Conservation (phyloP, 1,139 yeast species). For the Yamadazyma sp. region DNA sequence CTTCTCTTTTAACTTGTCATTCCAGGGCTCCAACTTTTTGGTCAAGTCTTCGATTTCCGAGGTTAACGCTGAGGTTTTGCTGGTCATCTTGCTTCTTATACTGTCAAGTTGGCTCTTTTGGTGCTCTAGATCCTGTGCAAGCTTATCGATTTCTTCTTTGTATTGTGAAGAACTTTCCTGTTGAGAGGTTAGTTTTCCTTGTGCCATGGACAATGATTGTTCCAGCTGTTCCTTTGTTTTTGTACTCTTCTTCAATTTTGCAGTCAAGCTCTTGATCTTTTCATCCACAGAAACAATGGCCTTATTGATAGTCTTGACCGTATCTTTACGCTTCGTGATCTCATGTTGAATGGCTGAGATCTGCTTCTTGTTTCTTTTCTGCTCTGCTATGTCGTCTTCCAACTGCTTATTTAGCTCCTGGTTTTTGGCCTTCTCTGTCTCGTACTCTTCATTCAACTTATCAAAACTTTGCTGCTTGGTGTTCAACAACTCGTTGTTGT, state of each 20-base stretch:
- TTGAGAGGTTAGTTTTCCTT: conserved; percentile 47
- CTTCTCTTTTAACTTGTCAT: conserved; percentile 62
- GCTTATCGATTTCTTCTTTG: conserved; percentile 41
- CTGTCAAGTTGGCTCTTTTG: conserved; percentile 62
- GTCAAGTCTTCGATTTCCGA: conserved; percentile 64
- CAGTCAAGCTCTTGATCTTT: conserved; percentile 61
- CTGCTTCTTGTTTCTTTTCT: conserved; percentile 34
- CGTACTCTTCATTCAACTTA: conserved; percentile 43
- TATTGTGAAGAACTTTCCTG: conserved; percentile 43
- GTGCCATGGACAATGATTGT: conserved; percentile 40
- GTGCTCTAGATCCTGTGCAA: conserved; percentile 43
- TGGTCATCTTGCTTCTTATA: conserved; percentile 66
- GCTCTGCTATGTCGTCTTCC: conserved; percentile 21
- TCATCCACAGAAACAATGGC: conserved; percentile 73
- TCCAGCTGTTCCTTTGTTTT: conserved; percentile 46
- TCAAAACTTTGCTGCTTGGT: conserved; percentile 33
- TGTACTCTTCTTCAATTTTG: conserved; percentile 61
- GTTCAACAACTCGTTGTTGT: conserved; percentile 40
- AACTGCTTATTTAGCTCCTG: conserved; percentile 43
- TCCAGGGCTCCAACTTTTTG: conserved; percentile 80
- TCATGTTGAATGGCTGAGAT: conserved; percentile 31
- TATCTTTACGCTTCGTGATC: conserved; percentile 34
- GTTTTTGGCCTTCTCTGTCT: conserved; percentile 49
- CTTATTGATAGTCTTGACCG: conserved; percentile 42
- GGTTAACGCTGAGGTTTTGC: conserved; percentile 68